Base-by-base conservation (phyloP, 768 basidiomycete genomes). In the Leccinum longicurvipes region DNA sequence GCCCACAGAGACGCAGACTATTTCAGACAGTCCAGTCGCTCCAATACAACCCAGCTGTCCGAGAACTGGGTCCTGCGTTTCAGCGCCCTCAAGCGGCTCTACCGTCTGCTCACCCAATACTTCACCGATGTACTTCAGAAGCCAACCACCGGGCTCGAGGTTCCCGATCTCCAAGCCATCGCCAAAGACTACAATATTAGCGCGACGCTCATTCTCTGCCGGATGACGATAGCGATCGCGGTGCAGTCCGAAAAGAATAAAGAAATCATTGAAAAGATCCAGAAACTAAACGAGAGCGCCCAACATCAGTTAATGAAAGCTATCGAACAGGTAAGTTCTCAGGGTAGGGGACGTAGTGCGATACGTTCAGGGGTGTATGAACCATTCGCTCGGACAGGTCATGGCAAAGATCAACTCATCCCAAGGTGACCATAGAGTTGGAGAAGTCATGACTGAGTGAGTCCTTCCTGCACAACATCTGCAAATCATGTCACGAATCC, bases 61-160 rank as follows among this genome's bases (percentile, higher is more conserved):
- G 91, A 93, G 65, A 94, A 91, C 72, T 96, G 93, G 93, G 90
- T 93, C 54, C 73, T 93, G 29, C 84, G 92, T 12, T 92, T 93
- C 71, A 86, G 80, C 70, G 72, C 87, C 9, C 80, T 95, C 58
- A 95, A 95, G 66, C 83, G 88, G 23, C 79, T 94, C 50, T 94
- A 92, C 72, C 81, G 93, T 45, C 82, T 93, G 36, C 87, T 94
- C 77, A 91, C 89, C 2, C 90, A 92, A 66, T 96, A 93, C 70
- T 89, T 89, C 63, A 82, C 85, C 47, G 87, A 93, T 70, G 82
- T 91, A 3, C 80, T 95, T 21, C 87, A 89, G 65, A 89, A 89
- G 53, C 87, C 88, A 0, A 87, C 88, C 2, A 79, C 81, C 44
- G 78, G 83, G 9, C 79, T 95, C 34, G 89, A 90, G 60, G 92